These are phyloP conservation scores for Phytophthora aleatoria DNA, from an alignment of 352 stramenopile genomes.

Conservation along the genomic window DNA sequence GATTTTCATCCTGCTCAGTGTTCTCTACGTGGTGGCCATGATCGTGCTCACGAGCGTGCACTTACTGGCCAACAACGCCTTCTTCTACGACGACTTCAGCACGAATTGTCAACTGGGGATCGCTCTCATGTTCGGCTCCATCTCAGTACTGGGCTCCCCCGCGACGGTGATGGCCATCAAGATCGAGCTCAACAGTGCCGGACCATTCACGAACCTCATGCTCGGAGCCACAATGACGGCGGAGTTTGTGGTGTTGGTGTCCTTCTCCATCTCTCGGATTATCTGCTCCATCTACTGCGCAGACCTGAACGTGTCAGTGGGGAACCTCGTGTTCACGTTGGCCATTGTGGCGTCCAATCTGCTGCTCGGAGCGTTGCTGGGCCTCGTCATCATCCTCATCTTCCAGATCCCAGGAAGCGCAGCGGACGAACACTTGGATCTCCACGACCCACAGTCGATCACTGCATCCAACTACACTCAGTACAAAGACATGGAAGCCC, in stretches of 20 bases:
- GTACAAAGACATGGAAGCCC: constrained; percentile 31
- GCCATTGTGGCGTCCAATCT: constrained; percentile 61
- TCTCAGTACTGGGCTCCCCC: constrained; percentile 66
- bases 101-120: constrained; percentile 63
- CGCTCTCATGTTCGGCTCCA: constrained; percentile 76
- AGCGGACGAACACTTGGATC: constrained; percentile 40
- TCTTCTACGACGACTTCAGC: constrained; percentile 65
- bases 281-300: constrained; percentile 68
- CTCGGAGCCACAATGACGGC: constrained; percentile 69
- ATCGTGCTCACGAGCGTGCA: constrained; percentile 49
- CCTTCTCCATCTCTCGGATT: constrained; percentile 70
- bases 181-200: constrained; percentile 77
- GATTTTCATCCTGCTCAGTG: constrained; percentile 55
- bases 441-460: constrained; percentile 24
- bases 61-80: constrained; percentile 48
- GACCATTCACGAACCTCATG: constrained; percentile 79
- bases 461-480: constrained; percentile 18
- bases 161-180: constrained; percentile 81
- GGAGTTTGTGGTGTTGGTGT: constrained; percentile 76
- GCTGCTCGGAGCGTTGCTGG: constrained; percentile 48
- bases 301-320: constrained; percentile 51
- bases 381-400: constrained; percentile 56
- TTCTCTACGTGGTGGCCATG: constrained; percentile 64
- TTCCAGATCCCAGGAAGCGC: constrained; percentile 60
- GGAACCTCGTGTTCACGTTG: constrained; percentile 63